Conservation (phyloP, 2,329 filamentous ascomycete genomes). For the Pseudogymnoascus sp. region DNA sequence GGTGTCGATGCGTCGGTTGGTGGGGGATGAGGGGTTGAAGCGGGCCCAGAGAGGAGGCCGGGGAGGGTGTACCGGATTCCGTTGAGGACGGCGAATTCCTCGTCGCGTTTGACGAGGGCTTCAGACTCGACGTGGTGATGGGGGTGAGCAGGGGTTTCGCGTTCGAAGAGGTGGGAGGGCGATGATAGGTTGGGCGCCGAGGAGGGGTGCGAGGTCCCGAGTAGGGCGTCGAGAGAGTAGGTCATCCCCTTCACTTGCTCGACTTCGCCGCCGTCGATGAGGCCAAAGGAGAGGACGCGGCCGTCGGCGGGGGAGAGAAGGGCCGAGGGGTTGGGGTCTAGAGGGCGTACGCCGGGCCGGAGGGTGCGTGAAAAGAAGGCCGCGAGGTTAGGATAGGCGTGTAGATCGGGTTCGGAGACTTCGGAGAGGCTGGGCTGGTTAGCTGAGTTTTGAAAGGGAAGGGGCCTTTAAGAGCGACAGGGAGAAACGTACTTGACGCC, state of each 20-base stretch:
- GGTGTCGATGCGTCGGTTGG: constrained; percentile 63
- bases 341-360: constrained; percentile 77
- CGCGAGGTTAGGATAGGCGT: constrained; percentile 83
- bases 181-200: constrained; percentile 23
- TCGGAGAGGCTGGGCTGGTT: constrained; percentile 59
- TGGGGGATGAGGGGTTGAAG: constrained; percentile 33
- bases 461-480: neutral
- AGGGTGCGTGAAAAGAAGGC: constrained; percentile 95
- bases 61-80: constrained; percentile 93
- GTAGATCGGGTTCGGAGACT: constrained; percentile 80
- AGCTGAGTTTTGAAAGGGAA: constrained; percentile 12
- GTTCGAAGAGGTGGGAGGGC: constrained; percentile 42
- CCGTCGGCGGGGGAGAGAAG: constrained; percentile 86
- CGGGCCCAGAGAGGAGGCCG: constrained; percentile 69
- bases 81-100: constrained; percentile 90
- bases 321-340: constrained; percentile 73
- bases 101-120: constrained; percentile 67
- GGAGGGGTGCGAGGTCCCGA: constrained; percentile 59
- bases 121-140: constrained; percentile 32
- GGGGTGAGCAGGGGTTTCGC: constrained; percentile 12
- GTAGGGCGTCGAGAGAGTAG: constrained; percentile 86
- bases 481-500: constrained; percentile 51
- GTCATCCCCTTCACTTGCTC: constrained; percentile 99
- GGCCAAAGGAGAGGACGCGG: constrained; percentile 82
- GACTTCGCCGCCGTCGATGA: constrained; percentile 86